A percentile compares a stretch with the other conserved stretches of the same genome.
phyloP scores from a whole-genome alignment of 2,329 filamentous ascomycete species.

The Microcyclospora tardicrescens region DNA sequence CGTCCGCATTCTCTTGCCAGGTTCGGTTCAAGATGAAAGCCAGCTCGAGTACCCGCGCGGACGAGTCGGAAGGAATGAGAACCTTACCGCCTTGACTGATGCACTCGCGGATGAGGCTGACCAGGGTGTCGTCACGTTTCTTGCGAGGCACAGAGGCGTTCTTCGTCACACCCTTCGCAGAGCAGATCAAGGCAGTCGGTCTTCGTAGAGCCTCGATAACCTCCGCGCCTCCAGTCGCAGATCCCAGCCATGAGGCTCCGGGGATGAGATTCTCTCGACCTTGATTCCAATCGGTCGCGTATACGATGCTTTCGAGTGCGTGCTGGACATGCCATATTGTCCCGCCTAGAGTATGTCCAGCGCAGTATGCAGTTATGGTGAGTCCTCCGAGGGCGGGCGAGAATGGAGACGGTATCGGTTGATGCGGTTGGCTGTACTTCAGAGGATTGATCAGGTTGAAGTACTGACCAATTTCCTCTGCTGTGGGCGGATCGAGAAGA shows the following conservation, averaged over 20 bases:
- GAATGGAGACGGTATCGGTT: slow-evolving; percentile 74
- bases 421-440: slow-evolving; percentile 93
- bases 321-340: slow-evolving; percentile 99
- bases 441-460: slow-evolving; percentile 83
- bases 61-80: slow-evolving; percentile 86
- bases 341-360: slow-evolving; percentile 86
- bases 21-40: slow-evolving; percentile 86
- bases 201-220: slow-evolving; percentile 89
- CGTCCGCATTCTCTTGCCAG: slow-evolving; percentile 49
- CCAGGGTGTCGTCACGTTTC: slow-evolving; percentile 71
- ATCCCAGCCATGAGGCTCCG: slow-evolving; percentile 85
- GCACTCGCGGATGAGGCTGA: slow-evolving; percentile 69
- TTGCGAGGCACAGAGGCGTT: slow-evolving; percentile 51
- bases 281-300: slow-evolving; percentile 97
- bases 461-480: slow-evolving; percentile 82
- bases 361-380: slow-evolving; percentile 92
- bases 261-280: slow-evolving; percentile 90
- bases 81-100: slow-evolving; percentile 77
- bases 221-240: slow-evolving; percentile 69
- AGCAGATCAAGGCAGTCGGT: slow-evolving; percentile 87
- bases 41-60: slow-evolving; percentile 82
- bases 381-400: slow-evolving; percentile 81
- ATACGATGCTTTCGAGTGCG: slow-evolving; percentile 90
- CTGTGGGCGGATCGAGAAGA: slow-evolving; percentile 56
- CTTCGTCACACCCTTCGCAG: slow-evolving; percentile 65